Evolutionary conservation across 2,329 filamentous ascomycete genomes (phyloP), one percentile per base, ranked within the genome.

Genomic region (Septoria petroselini): DNA sequence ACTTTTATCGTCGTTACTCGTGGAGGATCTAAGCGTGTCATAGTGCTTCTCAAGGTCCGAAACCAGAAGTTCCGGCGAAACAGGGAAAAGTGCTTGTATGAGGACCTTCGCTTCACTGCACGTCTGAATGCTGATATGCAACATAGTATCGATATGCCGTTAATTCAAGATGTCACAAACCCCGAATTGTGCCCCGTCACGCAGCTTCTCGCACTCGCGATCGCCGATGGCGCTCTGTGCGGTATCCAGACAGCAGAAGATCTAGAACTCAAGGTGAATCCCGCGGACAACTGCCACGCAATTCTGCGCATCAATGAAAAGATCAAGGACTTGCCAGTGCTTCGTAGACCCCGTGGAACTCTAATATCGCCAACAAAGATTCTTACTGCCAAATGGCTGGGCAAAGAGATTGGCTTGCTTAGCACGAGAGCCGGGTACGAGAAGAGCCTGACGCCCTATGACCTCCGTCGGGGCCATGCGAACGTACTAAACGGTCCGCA

Each of bases 401-500:
- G 9, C n/a, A 7, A 27, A 7, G 21, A 12, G 30, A 19, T 55
- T 3, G 39, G 25, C 14, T 11, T 6, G 15, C 34, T 55, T 1
- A 49, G 49, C 1, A 11, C 25, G 7, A 43, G 52, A 25, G 52
- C 52, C 11, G 49, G 49, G 2, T 52, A 55, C 25, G 11, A 27
- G 4, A 15, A 53, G 4, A 23, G 21, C 7, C 29, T 55, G 6
- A 35, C 15, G 18, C 31, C 52, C 4, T 55, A 55, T 27, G 11
- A 34, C 2, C 29, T 55, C 25, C 43, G 52, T 3, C 18, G 52
- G 4, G 52, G 49, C 3, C 44, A 47, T 23, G 43, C 41, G 9
- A 49, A 53, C 17, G 12, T 43, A 14, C 23, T 55, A 19, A 44
- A 55, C 30, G 17, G 52, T 55, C 34, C 9, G 49, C 33, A 7